Conservation (phyloP, 75 land plant species). For the Pinus taeda region DNA sequence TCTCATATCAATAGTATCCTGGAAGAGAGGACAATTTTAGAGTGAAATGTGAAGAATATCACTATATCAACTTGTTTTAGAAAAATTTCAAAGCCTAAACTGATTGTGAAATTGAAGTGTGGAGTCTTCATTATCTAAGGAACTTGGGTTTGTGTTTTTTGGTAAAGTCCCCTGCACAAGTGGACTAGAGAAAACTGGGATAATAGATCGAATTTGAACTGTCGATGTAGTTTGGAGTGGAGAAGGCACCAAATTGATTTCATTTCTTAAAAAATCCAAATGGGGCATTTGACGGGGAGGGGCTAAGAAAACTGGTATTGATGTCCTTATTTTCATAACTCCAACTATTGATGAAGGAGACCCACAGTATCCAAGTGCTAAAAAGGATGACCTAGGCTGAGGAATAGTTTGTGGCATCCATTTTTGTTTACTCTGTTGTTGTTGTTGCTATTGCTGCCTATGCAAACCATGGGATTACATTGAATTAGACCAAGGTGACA, state of each 20-base stretch:
- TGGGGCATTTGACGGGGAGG: constrained; percentile 22
- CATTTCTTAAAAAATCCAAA: neutral
- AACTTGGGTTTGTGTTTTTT: neutral
- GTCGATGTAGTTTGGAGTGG: constrained; percentile 33
- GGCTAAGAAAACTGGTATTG: constrained; percentile 26
- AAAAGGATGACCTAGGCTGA: neutral
- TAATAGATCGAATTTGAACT: constrained; percentile 43
- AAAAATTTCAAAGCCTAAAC: neutral
- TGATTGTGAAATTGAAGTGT: neutral
- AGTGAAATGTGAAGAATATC: no score
- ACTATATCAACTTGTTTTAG: neutral
- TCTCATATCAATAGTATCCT: neutral
- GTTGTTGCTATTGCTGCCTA: constrained; percentile 5
- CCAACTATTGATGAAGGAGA: neutral
- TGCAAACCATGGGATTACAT: neutral
- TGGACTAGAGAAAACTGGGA: constrained; percentile 55
- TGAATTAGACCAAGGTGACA: constrained; percentile 23
- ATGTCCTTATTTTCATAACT: constrained; percentile 17
- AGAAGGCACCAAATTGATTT: neutral
- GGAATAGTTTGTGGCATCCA: neutral
- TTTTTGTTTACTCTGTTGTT: constrained; percentile 5
- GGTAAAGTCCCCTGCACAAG: constrained; percentile 12
- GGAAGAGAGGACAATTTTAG: no score
- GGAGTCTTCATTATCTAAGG: neutral
- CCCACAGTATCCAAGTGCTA: neutral